Percentiles rank a stretch among this genome's conserved stretches.
phyloP scores from a whole-genome alignment of 2,329 filamentous ascomycete genomes.

The Zymoseptoria brevis region DNA sequence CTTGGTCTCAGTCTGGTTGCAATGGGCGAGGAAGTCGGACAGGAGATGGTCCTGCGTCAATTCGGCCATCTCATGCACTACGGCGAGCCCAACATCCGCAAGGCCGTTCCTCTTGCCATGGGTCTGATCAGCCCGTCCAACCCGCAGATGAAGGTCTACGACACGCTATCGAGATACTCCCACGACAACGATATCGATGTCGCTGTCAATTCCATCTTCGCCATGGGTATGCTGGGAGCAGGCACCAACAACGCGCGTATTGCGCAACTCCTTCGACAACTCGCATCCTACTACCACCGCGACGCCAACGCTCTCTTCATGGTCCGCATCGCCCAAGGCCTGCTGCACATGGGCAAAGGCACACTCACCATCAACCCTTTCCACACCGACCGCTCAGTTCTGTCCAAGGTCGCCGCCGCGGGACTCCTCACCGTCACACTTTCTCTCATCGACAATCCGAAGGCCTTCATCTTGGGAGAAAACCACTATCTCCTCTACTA shows the following conservation, averaged over 20 bases:
- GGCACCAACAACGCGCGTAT: constrained; percentile 97
- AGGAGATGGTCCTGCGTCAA: constrained; percentile 96
- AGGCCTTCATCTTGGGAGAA: constrained; percentile 66
- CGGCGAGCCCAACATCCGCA: constrained; percentile 92
- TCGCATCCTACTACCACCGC: constrained; percentile 96
- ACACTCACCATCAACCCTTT: constrained; percentile 96
- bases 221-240: constrained; percentile 93
- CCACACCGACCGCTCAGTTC: constrained; percentile 93
- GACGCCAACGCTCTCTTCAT: constrained; percentile 96
- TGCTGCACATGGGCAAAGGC: constrained; percentile 98
- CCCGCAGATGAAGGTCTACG: constrained; percentile 99
- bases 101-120: constrained; percentile 92
- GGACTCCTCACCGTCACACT: constrained; percentile 85
- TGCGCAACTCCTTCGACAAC: constrained; percentile 84
- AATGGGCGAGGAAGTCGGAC: constrained; percentile 97
- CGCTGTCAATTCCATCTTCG: constrained; percentile 96
- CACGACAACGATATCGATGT: constrained; percentile 99
- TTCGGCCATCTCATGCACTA: constrained; percentile 99
- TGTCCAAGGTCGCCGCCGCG: constrained; percentile 83
- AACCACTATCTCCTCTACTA: constrained; percentile 95
- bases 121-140: constrained; percentile 95
- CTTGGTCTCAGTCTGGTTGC: constrained; percentile 87
- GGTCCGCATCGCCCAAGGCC: constrained; percentile 95
- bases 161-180: constrained; percentile 92
- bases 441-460: constrained; percentile 81